A percentile compares a stretch with the other conserved stretches of the same genome.
These are phyloP conservation scores for Pythium vanterpoolii DNA, from an alignment of 352 stramenopile genomes.

Conservation along the genomic window DNA sequence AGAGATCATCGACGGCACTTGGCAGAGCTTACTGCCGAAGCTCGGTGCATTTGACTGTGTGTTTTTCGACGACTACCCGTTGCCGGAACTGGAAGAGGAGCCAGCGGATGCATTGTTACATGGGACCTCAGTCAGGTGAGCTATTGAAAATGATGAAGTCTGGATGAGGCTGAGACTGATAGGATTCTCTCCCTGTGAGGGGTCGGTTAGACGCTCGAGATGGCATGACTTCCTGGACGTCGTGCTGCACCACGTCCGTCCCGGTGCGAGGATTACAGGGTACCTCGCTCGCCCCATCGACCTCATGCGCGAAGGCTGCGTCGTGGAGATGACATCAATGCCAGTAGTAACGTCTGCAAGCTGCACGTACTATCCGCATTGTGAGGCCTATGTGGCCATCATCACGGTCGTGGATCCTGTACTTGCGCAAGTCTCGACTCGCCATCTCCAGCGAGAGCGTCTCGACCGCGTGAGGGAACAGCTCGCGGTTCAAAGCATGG, in stretches of 20 bases:
- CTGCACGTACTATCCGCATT: conserved; percentile 69
- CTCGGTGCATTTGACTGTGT: conserved; percentile 71
- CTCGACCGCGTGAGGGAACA: conserved; percentile 12
- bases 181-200: neutral
- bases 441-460: conserved; percentile 8
- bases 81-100: conserved; percentile 51
- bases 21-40: conserved; percentile 53
- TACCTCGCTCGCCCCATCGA: conserved; percentile 61
- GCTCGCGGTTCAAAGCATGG: conserved; percentile 1
- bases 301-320: conserved; percentile 41
- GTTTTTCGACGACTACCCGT: conserved; percentile 82
- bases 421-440: neutral
- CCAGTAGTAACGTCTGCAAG: conserved; percentile 35
- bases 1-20: conserved; percentile 57
- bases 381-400: conserved; percentile 53
- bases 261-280: conserved; percentile 54
- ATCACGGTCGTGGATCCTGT: conserved; percentile 48
- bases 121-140: neutral
- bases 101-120: neutral
- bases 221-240: conserved; percentile 75
- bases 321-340: conserved; percentile 28
- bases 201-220: conserved; percentile 32
- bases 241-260: conserved; percentile 38
- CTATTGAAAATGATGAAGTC: neutral
- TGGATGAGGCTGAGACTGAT: neutral